Conservation (phyloP, 2,329 filamentous ascomycete genomes). For the Verticillium longisporum region DNA sequence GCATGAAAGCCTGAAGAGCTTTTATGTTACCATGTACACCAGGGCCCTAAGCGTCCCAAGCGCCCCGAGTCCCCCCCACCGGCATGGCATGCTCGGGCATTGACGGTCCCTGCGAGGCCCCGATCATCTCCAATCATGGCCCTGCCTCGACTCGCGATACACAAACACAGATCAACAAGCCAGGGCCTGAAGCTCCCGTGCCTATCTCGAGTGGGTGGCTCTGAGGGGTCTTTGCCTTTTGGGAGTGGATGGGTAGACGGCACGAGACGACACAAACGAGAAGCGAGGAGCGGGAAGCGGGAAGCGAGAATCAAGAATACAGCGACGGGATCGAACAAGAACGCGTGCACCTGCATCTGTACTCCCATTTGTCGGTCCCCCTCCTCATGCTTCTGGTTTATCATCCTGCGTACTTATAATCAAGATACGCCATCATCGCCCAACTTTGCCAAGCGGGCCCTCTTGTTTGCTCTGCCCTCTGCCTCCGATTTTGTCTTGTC, state of each 20-base stretch:
- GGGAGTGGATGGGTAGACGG: too few relatives aligned
- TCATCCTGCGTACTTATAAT: background rate
- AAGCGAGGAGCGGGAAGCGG: too few relatives aligned
- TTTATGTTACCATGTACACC: too few relatives aligned
- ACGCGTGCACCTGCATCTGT: background rate
- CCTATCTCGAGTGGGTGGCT: background rate
- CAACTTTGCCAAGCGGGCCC: background rate
- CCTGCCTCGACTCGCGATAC: background rate
- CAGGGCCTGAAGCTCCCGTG: background rate
- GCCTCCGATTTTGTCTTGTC: background rate
- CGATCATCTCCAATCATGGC: background rate
- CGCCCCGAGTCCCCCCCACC: background rate
- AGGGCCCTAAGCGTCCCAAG: too few relatives aligned
- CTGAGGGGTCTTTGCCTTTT: background rate
- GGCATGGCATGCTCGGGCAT: background rate
- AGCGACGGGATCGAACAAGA: too few relatives aligned
- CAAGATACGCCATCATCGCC: background rate
- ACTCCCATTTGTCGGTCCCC: background rate
- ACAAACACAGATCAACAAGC: background rate
- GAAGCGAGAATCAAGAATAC: too few relatives aligned
- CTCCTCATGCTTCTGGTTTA: background rate
- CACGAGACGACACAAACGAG: too few relatives aligned
- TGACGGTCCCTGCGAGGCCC: background rate
- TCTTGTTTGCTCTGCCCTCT: background rate
- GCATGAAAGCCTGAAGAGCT: too few relatives aligned